These are phyloP conservation scores for Hirschioporus abietinus DNA, from an alignment of 768 basidiomycete species.

Conservation along the genomic window DNA sequence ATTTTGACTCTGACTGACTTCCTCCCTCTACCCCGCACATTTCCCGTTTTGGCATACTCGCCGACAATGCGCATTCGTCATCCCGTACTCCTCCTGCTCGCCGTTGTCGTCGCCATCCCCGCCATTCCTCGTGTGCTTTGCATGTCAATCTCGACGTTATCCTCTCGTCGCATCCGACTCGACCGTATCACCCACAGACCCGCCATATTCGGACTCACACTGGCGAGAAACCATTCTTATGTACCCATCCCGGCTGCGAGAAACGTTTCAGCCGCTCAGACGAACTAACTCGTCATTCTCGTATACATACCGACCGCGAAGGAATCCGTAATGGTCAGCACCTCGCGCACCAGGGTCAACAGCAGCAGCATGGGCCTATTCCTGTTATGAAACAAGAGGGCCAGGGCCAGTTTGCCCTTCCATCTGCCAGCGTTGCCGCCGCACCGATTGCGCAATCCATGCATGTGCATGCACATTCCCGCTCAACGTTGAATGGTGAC, in stretches of 20 bases:
- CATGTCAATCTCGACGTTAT: not conserved
- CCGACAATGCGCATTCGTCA: not conserved
- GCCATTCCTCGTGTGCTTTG: not conserved
- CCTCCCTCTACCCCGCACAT: constrained; percentile 13
- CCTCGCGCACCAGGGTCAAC: constrained; percentile 13
- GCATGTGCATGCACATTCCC: constrained; percentile 19
- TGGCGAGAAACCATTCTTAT: constrained; percentile 94
- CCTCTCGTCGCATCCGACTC: not conserved
- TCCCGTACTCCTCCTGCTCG: not conserved
- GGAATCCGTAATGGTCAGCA: constrained; percentile 7
- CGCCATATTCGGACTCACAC: constrained; percentile 98
- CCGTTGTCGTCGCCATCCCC: not conserved
- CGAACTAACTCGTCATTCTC: constrained; percentile 92
- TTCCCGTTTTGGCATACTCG: not conserved
- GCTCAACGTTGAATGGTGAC: not conserved
- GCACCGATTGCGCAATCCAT: constrained; percentile 25
- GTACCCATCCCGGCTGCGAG: constrained; percentile 91
- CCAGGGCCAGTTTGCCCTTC: constrained; percentile 2
- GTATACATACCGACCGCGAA: constrained; percentile 74
- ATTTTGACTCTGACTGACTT: constrained; percentile 15
- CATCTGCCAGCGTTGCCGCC: constrained; percentile 1
- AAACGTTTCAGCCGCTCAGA: constrained; percentile 98
- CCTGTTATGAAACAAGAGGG: constrained; percentile 8
- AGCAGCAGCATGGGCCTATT: constrained; percentile 21
- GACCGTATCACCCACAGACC: constrained; percentile 47